A percentile compares a stretch with the other conserved stretches of the same genome.
These are phyloP conservation scores for Coemansia biformis DNA, from an alignment of 192 early-diverging fungal species.

Conservation along the genomic window DNA sequence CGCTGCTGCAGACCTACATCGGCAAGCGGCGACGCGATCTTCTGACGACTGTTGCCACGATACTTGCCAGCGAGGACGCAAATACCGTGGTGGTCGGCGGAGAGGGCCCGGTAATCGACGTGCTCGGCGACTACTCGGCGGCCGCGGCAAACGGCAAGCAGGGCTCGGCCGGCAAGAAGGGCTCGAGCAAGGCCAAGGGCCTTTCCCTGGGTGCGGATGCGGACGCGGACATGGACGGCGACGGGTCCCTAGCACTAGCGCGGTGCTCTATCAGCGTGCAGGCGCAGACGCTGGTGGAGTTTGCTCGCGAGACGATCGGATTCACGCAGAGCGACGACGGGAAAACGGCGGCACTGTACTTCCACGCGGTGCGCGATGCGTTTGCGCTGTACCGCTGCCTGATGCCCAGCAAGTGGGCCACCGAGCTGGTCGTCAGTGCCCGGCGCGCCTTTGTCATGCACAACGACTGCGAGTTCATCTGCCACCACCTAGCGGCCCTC, in stretches of 20 bases:
- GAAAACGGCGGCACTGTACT: slow-evolving; percentile 17
- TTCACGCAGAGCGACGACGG: slow-evolving; percentile 10
- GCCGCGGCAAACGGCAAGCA: not conserved
- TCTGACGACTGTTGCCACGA: slow-evolving; percentile 23
- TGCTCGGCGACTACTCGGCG: slow-evolving; percentile 5
- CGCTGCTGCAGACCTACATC: slow-evolving; percentile 30
- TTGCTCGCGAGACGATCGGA: slow-evolving; percentile 40
- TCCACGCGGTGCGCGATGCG: slow-evolving; percentile 44
- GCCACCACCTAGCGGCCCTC: slow-evolving; percentile 33
- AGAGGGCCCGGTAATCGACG: slow-evolving; percentile 15
- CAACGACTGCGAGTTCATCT: slow-evolving; percentile 47
- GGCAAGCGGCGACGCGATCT: slow-evolving; percentile 33
- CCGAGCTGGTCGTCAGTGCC: slow-evolving; percentile 13
- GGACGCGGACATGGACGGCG: slow-evolving; percentile 2
- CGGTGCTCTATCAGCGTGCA: slow-evolving; percentile 37
- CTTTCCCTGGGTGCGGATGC: slow-evolving; percentile 1
- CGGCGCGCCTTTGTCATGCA: slow-evolving; percentile 38
- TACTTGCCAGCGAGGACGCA: slow-evolving; percentile 29
- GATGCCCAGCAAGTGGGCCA: slow-evolving; percentile 12
- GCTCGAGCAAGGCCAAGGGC: slow-evolving; percentile 3
- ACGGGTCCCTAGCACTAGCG: slow-evolving; percentile 18
- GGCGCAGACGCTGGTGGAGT: slow-evolving; percentile 43
- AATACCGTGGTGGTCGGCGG: slow-evolving; percentile 40
- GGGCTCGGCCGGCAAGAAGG: slow-evolving; percentile 6
- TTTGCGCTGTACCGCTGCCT: slow-evolving; percentile 37